Base-by-base conservation (phyloP, 805 yeast species). In the Myxozyma mucilagina region DNA sequence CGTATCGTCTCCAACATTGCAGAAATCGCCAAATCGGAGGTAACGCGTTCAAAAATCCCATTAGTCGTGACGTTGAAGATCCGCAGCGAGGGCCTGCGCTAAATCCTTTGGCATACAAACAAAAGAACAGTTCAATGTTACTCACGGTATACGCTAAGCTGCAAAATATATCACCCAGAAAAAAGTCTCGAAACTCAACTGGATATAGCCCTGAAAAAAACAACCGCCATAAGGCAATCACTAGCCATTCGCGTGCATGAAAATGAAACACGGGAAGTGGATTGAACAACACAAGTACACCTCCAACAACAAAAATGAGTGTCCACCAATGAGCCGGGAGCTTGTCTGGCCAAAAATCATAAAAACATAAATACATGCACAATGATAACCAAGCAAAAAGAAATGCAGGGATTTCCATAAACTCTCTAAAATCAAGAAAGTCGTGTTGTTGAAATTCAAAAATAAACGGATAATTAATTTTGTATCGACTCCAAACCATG, bases 181-280 rank as follows among this genome's bases (percentile, higher is more conserved):
- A 90, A 78, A 94, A 93, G 74, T 94, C 99, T 59, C 92, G 81
- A 71, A 94, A 94, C 75, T 93, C 98, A 56, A 94, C 97, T 0
- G 98, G 97, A 70, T 87, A 94, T 45, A 91, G 78, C 0, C 98
- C 98, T 1, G 96, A 87, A 9, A 89, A 78, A 0, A 87, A 36
- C 52, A 94, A 76, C 69, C 99, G 79, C 80, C 92, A 82, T 0
- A 86, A 58, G 0, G 96, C 85, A 13, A 85, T 75, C 18, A 87
- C 77, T 1, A 93, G 69, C 97, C 97, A 94, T 60, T 79, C 79
- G 66, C 97, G 80, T 9, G 96, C 80, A n/a, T 82, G 74, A 41
- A 82, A 79, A 68, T 78, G 85, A 45, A 85, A 73, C 1, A 81
- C 76, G 53, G 80, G 78, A 9, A 85, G 77, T 0, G 97, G 97